Conservation (phyloP, 1,139 yeast species). For the Schwanniomyces etchellsii region DNA sequence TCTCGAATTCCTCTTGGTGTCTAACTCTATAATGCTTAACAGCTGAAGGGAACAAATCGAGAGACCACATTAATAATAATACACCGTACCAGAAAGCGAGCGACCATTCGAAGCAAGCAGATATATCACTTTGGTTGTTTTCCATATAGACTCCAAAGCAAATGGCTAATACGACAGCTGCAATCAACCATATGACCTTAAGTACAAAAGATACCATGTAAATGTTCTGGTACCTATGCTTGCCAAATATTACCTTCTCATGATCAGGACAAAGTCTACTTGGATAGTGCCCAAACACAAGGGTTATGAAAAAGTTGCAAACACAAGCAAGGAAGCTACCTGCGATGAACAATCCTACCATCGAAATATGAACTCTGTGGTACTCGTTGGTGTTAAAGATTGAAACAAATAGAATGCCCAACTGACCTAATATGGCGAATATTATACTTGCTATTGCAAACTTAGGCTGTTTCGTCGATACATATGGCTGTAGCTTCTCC, state of each 20-base stretch:
- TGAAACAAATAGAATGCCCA: constrained; percentile 71
- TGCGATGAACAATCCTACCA: constrained; percentile 73
- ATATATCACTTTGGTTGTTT: constrained; percentile 30
- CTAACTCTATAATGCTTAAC: constrained; percentile 22
- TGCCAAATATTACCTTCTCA: constrained; percentile 37
- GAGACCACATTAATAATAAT: constrained; percentile 56
- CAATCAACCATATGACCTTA: constrained; percentile 60
- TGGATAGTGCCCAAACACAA: constrained; percentile 54
- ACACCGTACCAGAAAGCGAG: constrained; percentile 80
- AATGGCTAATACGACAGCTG: constrained; percentile 69
- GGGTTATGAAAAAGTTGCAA: constrained; percentile 55
- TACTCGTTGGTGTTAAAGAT: constrained; percentile 64
- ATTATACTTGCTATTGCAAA: constrained; percentile 47
- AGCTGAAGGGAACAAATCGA: constrained; percentile 69
- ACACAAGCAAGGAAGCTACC: constrained; percentile 61
- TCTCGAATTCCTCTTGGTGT: too few species aligned
- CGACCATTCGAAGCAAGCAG: constrained; percentile 77
- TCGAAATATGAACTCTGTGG: constrained; percentile 57
- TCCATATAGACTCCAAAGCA: constrained; percentile 53
- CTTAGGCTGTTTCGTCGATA: constrained; percentile 40
- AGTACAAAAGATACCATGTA: constrained; percentile 47
- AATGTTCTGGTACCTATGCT: constrained; percentile 29
- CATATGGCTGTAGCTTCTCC: constrained; percentile 51
- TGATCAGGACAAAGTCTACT: constrained; percentile 36
- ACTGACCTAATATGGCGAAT: constrained; percentile 60